Evolutionary conservation across 305 asterid species (phyloP).

Genomic region (Fraxinus baroniana): DNA sequence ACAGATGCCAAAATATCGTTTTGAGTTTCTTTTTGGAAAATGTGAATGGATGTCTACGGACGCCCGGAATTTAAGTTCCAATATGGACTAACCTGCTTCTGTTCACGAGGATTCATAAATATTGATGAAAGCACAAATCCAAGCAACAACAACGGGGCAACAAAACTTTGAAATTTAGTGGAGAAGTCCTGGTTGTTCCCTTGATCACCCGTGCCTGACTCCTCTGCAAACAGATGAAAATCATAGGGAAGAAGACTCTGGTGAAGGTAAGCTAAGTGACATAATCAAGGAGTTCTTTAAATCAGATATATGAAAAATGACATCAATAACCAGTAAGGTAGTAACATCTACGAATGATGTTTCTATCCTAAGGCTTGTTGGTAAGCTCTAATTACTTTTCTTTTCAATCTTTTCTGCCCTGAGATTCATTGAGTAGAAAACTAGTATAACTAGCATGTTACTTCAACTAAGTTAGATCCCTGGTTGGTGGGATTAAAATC

Average conservation of each 20-base stretch:
- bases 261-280: background rate
- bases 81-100: slow-evolving; percentile 48
- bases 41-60: background rate
- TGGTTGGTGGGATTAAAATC: background rate
- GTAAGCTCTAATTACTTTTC: background rate
- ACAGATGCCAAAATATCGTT: background rate
- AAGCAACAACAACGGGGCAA: slow-evolving; percentile 28
- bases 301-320: background rate
- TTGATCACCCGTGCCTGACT: slow-evolving; percentile 40
- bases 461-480: background rate
- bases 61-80: background rate
- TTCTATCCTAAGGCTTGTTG: background rate
- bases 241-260: background rate
- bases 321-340: background rate
- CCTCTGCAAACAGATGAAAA: slow-evolving; percentile 31
- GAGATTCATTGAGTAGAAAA: background rate
- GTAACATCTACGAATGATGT: background rate
- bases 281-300: background rate
- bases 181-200: slow-evolving; percentile 36
- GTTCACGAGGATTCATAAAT: slow-evolving; percentile 23
- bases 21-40: background rate
- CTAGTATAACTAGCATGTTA: background rate
- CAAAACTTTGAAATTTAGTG: slow-evolving; percentile 27
- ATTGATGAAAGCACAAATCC: slow-evolving; percentile 32
- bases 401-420: background rate